A percentile compares a stretch with the other conserved stretches of the same genome.
Evolutionary conservation across 192 early-diverging fungal species (phyloP).

Genomic region (Gamsiella multidivaricata): DNA sequence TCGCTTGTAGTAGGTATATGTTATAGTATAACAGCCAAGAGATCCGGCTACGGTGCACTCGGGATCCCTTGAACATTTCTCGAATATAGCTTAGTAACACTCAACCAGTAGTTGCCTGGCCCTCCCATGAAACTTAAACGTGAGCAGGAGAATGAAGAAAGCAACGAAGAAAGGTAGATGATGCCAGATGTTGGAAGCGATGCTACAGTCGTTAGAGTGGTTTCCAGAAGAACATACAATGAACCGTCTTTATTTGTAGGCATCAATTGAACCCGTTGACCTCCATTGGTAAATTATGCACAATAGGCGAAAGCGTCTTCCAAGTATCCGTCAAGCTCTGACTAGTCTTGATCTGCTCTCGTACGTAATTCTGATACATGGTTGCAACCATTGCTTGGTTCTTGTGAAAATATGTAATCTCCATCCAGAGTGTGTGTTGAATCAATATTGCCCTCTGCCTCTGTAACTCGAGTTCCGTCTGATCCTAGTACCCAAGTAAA

Average conservation of each 20-base stretch:
- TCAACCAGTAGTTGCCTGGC: no score
- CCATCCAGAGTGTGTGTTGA: slow-evolving; percentile 63
- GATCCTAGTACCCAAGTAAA: no score
- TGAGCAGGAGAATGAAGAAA: neutral
- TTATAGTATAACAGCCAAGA: neutral
- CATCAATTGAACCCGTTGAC: slow-evolving; percentile 39
- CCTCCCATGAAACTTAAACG: neutral
- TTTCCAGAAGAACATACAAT: neutral
- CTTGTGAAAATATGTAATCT: slow-evolving; percentile 68
- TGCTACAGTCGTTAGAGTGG: neutral
- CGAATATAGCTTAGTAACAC: no score
- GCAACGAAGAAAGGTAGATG: neutral
- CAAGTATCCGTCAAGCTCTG: slow-evolving; percentile 59
- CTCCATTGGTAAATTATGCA: slow-evolving; percentile 63
- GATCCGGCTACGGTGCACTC: no score
- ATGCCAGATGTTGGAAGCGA: no score
- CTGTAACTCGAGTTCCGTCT: slow-evolving; percentile 59
- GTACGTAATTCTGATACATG: slow-evolving; percentile 70
- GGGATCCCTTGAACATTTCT: no score
- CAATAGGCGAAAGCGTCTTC: slow-evolving; percentile 55
- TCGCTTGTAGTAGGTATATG: neutral
- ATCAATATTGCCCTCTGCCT: slow-evolving; percentile 56
- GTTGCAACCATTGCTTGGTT: slow-evolving; percentile 63
- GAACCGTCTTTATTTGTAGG: neutral
- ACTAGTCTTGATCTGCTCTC: slow-evolving; percentile 62